Conservation (phyloP, 805 yeast genomes). For the Candida ovalis region DNA sequence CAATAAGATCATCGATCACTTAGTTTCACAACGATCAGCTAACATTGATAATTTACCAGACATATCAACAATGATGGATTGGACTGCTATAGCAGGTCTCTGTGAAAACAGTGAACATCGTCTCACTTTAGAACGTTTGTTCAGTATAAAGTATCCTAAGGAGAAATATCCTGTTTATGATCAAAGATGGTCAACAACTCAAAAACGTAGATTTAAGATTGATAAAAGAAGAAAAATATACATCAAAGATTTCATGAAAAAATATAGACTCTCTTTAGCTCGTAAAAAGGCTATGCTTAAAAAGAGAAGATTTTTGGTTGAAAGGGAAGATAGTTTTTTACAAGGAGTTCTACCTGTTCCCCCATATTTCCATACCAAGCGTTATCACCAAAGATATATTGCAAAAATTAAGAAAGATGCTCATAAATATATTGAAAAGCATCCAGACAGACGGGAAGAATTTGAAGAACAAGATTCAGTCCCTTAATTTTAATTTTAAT, state of each 20-base stretch:
- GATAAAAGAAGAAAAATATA: neutral
- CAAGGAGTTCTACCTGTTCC: neutral
- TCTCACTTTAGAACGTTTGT: constrained; percentile 2
- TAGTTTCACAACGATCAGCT: constrained; percentile 7
- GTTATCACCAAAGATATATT: too few relatives aligned
- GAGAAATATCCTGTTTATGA: constrained; percentile 6
- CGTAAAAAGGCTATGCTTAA: neutral
- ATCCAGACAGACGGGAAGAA: neutral
- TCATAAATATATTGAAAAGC: neutral
- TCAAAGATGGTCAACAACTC: neutral
- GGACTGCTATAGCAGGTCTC: neutral
- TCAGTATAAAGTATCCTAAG: constrained; percentile 13
- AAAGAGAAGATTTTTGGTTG: neutral
- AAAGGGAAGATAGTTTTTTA: neutral
- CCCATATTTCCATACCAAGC: neutral
- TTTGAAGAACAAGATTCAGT: neutral
- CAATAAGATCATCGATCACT: constrained; percentile 18
- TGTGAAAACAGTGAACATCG: neutral
- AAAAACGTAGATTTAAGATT: neutral
- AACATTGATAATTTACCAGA: neutral
- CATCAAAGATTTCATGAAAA: neutral
- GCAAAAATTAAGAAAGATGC: neutral
- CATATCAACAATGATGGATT: neutral
- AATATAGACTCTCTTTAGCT: neutral
- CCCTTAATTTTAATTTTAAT: neutral